These are phyloP conservation scores for Trichocomaceae sp. DNA, from an alignment of 2,329 filamentous ascomycete species.

Conservation along the genomic window DNA sequence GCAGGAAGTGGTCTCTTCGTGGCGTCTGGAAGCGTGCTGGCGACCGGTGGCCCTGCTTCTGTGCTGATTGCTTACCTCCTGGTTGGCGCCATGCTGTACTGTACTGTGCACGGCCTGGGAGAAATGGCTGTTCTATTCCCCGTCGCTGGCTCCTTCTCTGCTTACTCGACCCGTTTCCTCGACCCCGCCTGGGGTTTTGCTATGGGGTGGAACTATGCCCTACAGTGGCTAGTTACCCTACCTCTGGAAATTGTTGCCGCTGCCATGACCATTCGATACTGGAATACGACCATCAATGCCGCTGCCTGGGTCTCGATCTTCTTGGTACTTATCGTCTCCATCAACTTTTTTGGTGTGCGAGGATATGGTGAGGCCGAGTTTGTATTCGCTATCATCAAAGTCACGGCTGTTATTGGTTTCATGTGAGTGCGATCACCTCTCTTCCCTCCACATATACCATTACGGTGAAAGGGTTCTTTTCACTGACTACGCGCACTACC, in stretches of 20 bases:
- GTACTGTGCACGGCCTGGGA: slow-evolving; percentile 83
- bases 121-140: slow-evolving; percentile 88
- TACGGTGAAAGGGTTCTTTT: slow-evolving; percentile 5
- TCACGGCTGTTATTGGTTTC: slow-evolving; percentile 78
- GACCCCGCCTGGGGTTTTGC: slow-evolving; percentile 93
- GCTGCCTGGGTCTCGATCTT: slow-evolving; percentile 80
- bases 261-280: slow-evolving; percentile 75
- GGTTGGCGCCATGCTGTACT: slow-evolving; percentile 82
- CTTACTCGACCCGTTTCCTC: slow-evolving; percentile 85
- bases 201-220: slow-evolving; percentile 90
- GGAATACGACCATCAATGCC: slow-evolving; percentile 58
- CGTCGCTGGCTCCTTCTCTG: slow-evolving; percentile 83
- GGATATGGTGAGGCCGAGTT: slow-evolving; percentile 90
- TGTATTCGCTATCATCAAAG: slow-evolving; percentile 77
- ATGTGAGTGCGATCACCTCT: slow-evolving; percentile 52
- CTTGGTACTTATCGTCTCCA: slow-evolving; percentile 64
- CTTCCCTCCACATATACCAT: too few relatives aligned
- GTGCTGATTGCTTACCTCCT: slow-evolving; percentile 70
- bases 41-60: slow-evolving; percentile 68
- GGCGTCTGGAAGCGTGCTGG: slow-evolving; percentile 66
- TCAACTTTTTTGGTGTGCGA: slow-evolving; percentile 84
- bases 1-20: slow-evolving; percentile 78
- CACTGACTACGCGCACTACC: slow-evolving; percentile 17
- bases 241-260: slow-evolving; percentile 84
- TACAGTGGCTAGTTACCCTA: slow-evolving; percentile 80